Base-by-base conservation (phyloP, 1,139 yeast genomes). In the Pichia inconspicua region DNA sequence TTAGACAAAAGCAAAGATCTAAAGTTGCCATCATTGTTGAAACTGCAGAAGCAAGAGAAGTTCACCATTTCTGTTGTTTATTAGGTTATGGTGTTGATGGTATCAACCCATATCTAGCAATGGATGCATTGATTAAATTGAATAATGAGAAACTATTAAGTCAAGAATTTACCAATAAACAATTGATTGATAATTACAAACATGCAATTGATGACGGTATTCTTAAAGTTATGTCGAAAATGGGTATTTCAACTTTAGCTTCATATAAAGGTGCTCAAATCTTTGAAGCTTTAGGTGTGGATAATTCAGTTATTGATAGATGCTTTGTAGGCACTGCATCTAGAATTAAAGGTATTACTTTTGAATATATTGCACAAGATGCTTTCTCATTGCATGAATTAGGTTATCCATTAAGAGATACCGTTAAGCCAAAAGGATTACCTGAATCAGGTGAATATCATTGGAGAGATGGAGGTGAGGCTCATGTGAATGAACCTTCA, bases 241-340 rank as follows among this genome's bases (percentile, higher is more conserved):
- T 92, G 97, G 98, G 98, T 75, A 92, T 92, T 60, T 90, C 97
- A 38, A 92, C 98, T 35, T 75, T 92, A 66, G 96, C 97, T 25
- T 87, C 96, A 25, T 92, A 92, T 71, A 92, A 92, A 70, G 98
- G 97, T 68, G 98, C 98, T 25, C 98, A 92, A 71, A 92, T 92
- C 63, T 92, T 92, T 66, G 98, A 92, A 70, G 96, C 96, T 48
- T 75, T 92, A 55, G 98, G 98, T 69, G 81, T 92, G 55, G 97
- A 92, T 66, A 89, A 89, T 68, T 81, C 95, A 25, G 97, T 92
- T 45, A 87, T 90, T 60, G 97, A 92, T 72, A 76, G 90, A 62
- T 90, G 97, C 70, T 92, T 92, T 68, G 87, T 95, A 40, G 97
- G 97, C 63, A 92, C 98, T 39, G 97, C 97, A 22, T 88, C 97